These are phyloP conservation scores for Alloascoidea africana DNA, from an alignment of 805 yeast species.

Conservation along the genomic window DNA sequence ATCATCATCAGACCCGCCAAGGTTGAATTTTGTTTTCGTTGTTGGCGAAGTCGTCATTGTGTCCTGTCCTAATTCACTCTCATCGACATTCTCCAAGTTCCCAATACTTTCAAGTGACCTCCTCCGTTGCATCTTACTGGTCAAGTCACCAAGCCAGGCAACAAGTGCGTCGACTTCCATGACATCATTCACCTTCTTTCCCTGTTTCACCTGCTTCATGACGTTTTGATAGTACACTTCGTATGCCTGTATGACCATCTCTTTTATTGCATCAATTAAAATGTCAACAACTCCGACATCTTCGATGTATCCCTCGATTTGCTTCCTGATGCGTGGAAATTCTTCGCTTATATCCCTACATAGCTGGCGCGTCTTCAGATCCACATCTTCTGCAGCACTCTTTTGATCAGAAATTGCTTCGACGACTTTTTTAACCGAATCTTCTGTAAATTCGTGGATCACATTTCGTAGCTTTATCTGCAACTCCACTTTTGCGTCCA, in stretches of 20 bases:
- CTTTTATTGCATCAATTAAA: slow-evolving; percentile 52
- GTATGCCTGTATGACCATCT: slow-evolving; percentile 41
- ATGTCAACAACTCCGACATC: slow-evolving; percentile 37
- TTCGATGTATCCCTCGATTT: slow-evolving; percentile 36
- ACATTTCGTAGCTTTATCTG: slow-evolving; percentile 57
- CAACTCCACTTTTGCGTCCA: slow-evolving; percentile 63
- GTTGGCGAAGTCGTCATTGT: no score
- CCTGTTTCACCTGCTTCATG: slow-evolving; percentile 11
- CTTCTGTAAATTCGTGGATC: slow-evolving; percentile 54
- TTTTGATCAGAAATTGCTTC: slow-evolving; percentile 23
- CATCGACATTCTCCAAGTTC: no score
- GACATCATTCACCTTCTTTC: slow-evolving; percentile 20
- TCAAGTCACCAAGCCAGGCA: slow-evolving; percentile 26
- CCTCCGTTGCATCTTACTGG: slow-evolving; percentile 10
- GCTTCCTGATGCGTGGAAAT: slow-evolving; percentile 38
- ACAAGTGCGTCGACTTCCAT: slow-evolving; percentile 52
- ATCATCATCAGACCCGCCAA: no score
- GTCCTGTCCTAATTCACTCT: no score
- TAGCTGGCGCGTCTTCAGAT: slow-evolving; percentile 23
- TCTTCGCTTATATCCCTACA: slow-evolving; percentile 33
- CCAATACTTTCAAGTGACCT: no score
- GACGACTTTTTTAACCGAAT: slow-evolving; percentile 32
- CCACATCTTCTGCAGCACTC: slow-evolving; percentile 14
- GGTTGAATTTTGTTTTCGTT: no score
- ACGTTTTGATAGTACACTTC: slow-evolving; percentile 30